Percentiles rank a stretch among this genome's conserved stretches.
Evolutionary conservation across 1,284 basidiomycete genomes (phyloP).

Genomic region (Rhodotorula sp.): DNA sequence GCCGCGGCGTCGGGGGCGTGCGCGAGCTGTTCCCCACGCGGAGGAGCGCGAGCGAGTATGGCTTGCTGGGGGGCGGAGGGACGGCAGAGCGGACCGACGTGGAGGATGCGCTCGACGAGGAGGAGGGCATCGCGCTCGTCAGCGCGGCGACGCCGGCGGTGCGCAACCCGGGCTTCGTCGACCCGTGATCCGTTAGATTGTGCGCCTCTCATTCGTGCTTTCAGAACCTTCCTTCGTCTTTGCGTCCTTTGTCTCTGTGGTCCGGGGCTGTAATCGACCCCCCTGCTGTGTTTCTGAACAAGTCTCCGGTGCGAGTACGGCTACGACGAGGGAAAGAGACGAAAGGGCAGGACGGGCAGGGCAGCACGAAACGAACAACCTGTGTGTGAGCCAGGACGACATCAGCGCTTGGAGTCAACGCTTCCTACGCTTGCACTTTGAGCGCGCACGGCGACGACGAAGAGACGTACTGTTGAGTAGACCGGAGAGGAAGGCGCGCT

Average conservation of each 20-base stretch:
- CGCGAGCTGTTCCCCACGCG: background rate
- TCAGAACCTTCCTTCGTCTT: background rate
- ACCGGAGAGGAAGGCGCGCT: background rate
- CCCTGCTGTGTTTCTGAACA: too few species aligned
- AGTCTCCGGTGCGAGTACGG: too few species aligned
- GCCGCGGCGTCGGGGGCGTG: background rate
- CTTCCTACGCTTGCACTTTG: too few species aligned
- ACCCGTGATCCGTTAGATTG: background rate
- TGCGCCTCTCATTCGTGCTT: background rate
- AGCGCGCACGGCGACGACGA: too few species aligned
- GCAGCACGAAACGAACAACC: too few species aligned
- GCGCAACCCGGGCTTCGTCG: conserved; percentile 10
- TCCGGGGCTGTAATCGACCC: too few species aligned
- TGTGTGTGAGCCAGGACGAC: too few species aligned
- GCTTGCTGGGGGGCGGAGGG: conserved; percentile 12
- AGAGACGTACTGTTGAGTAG: too few species aligned
- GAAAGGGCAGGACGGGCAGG: too few species aligned
- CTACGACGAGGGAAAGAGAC: too few species aligned
- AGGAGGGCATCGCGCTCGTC: conserved; percentile 22
- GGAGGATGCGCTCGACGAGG: conserved; percentile 13
- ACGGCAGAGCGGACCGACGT: conserved; percentile 7
- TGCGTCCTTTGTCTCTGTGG: background rate
- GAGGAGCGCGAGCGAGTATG: conserved; percentile 35
- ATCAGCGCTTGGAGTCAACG: too few species aligned
- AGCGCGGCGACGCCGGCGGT: conserved; percentile 11